Evolutionary conservation across 169 alveolate species (phyloP), one percentile per base, ranked within the genome.

Genomic region (Eimeria nieschulzi): DNA sequence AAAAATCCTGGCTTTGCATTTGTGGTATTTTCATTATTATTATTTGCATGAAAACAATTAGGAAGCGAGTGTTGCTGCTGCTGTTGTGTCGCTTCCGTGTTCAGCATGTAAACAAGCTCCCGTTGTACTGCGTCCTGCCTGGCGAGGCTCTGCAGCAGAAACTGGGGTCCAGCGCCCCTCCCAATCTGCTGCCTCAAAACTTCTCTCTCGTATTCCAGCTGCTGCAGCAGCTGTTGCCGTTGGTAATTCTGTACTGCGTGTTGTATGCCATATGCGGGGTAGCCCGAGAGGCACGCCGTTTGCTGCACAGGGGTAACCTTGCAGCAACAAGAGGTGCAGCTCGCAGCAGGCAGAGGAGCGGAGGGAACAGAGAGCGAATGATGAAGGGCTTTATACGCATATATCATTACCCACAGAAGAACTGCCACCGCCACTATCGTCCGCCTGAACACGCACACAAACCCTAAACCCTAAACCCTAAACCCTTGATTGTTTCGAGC

Each of bases 141-240:
- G 6, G 25, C 84, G 25, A 75, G 25, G 5, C 59, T 75, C 84
- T 75, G 84, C 84, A 75, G 84, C 84, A 75, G 84, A 63, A 75
- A 17, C 39, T 53, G 68, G 7, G 33, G 25, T 0, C 54, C 66
- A 6, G 68, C 25, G 23, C 84, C 84, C 17, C 84, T 39, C 19
- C 39, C 7, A 2, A 75, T 51, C 66, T 75, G 84, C 46, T 75
- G 84, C 19, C 66, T 5, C 68, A 75, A 0, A 33, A 75, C 84
- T 9, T 46, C 59, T 5, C 84, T 17, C 66, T 75, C 84, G 25
- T 75, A 51, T 12, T 75, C 84, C 46, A 75, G 33, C 46, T 75
- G 84, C 84, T 75, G 84, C 84, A 75, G 66, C 6, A 75, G 68
- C 68, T 19, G 63, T 51, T 75, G 84, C 84, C 39, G 84, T 66